Conservation (phyloP, 176 grass and related monocot species). For the Raddia distichophylla region DNA sequence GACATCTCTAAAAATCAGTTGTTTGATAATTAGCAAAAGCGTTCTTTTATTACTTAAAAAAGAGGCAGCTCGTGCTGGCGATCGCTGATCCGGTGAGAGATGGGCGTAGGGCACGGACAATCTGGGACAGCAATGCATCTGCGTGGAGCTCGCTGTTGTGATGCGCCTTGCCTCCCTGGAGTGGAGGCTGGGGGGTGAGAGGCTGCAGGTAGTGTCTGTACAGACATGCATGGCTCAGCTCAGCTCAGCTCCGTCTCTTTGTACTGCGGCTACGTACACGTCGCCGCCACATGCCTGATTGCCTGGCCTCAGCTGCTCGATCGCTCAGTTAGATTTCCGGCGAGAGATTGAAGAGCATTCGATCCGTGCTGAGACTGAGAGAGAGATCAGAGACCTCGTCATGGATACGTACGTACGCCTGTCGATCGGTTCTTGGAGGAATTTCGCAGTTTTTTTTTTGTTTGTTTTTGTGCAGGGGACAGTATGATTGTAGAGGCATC, state of each 20-base stretch:
- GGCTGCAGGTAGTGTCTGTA: too few relatives aligned
- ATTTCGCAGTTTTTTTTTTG: neutral
- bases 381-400: neutral
- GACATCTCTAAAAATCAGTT: too few relatives aligned
- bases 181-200: too few relatives aligned
- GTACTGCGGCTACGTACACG: neutral
- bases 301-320: neutral
- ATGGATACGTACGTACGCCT: neutral
- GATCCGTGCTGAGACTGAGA: neutral
- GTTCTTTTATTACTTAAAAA: too few relatives aligned
- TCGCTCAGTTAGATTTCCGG: neutral
- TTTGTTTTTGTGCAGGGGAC: neutral
- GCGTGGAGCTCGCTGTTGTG: conserved; percentile 2
- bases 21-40: too few relatives aligned
- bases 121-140: conserved; percentile 3
- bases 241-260: neutral
- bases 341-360: neutral
- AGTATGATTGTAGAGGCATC: neutral
- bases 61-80: neutral
- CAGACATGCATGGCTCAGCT: too few relatives aligned
- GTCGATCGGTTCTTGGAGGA: neutral
- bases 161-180: neutral
- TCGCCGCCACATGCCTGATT: conserved; percentile 27
- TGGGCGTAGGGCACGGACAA: neutral
- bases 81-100: neutral